Evolutionary conservation across 805 yeast genomes (phyloP), one percentile per base, ranked within the genome.

Genomic region (Nakazawaea siamensis): DNA sequence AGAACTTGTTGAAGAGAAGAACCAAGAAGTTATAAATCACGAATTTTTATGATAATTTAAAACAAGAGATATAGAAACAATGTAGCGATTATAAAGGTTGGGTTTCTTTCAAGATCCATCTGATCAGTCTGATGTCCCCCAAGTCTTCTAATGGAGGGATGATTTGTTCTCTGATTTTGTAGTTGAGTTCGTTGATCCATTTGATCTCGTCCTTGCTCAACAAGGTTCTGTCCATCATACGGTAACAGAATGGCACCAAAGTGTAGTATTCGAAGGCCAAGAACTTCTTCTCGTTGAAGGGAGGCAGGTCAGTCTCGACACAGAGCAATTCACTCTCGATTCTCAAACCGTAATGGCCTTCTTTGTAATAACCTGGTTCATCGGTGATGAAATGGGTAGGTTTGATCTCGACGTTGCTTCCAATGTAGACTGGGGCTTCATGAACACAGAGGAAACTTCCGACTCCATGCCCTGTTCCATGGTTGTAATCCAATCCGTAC

Each of bases 381-480:
- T 88, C 88, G 33, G 94, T 80, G 27, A 86, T 60, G 17, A 88
- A 69, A 46, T 80, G 84, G 4, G 97, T 97, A 11, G 64, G 64
- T 36, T 66, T 57, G 31, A 71, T 21, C 14, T 28, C 37, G 54
- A 5, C 86, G 76, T 29, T 68, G 48, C 67, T 64, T 39, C 81
- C 84, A 40, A 92, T 76, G 12, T 88, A 94, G 37, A 90, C 70
- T 1, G 97, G 97, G 0, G 94, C 92, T 51, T 94, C 96, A 54
- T 92, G 98, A 13, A 92, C 97, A 54, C 81, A 80, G 30, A 94
- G 73, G 52, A 70, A 90, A 15, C 88, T 70, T 2, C 96, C 97
- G n/a, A 92, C 82, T 4, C 98, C 98, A 57, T 92, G 98, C 2
- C 97, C 96, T 0, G 97, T 86, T 8, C 98, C 97, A 57, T 92